Conservation (phyloP, 495 filamentous ascomycete species). For the Bombardia bombarda region DNA sequence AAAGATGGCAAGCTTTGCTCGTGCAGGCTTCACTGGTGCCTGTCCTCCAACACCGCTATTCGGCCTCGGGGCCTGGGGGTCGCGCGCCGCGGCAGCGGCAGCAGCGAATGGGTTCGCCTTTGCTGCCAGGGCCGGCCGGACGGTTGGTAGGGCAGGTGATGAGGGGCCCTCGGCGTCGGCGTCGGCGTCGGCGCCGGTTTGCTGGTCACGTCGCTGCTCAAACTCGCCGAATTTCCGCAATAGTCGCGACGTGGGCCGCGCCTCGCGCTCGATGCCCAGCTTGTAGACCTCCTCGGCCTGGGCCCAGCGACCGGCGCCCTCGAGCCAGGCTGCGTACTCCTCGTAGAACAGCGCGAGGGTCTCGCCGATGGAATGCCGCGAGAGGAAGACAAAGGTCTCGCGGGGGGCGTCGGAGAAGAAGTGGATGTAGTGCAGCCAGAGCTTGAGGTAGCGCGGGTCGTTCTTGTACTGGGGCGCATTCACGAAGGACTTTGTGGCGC, state of each 20-base stretch:
- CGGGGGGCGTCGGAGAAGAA: conserved; percentile 88
- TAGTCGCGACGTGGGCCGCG: conserved; percentile 72
- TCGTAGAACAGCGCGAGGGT: conserved; percentile 91
- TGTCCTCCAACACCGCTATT: conserved; percentile 36
- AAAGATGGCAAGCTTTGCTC: conserved; percentile 86
- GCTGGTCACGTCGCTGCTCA: conserved; percentile 61
- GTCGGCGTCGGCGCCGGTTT: conserved; percentile 42
- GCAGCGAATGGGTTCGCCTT: conserved; percentile 75
- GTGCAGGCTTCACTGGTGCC: conserved; percentile 47
- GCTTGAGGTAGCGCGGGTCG: conserved; percentile 81
- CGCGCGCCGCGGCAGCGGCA: conserved; percentile 33
- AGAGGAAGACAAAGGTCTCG: conserved; percentile 85
- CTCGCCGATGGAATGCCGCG: conserved; percentile 82
- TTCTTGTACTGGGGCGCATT: conserved; percentile 80
- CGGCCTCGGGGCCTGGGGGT: conserved; percentile 60
- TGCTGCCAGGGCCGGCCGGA: conserved; percentile 75
- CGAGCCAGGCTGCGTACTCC: conserved; percentile 89
- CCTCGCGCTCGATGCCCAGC: conserved; percentile 80
- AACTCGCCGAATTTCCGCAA: conserved; percentile 87
- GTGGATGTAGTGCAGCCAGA: conserved; percentile 91
- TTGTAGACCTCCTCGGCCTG: conserved; percentile 93
- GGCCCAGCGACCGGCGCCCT: conserved; percentile 74
- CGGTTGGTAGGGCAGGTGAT: conserved; percentile 76
- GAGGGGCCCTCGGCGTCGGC: conserved; percentile 53
- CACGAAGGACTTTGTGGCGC: conserved; percentile 86